Base-by-base conservation (phyloP, 2,329 filamentous ascomycete species). In the Scleromitrula shiraiana region DNA sequence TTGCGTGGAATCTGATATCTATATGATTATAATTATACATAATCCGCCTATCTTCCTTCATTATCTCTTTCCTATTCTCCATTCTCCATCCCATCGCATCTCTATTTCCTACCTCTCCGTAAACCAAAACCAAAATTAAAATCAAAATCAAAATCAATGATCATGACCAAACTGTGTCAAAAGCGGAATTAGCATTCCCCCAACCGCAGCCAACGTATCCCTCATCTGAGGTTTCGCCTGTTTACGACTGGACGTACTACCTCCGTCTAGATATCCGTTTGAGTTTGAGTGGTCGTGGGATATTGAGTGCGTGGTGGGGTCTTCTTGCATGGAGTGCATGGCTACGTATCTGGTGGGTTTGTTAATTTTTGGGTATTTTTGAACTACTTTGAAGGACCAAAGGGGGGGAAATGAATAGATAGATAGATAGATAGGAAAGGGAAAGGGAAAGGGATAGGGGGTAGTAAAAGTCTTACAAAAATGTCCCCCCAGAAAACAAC, bases 261-360 rank as follows among this genome's bases (percentile, higher is more conserved):
- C 67, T 29, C 41, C 37, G 17, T 82, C 78, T 6, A 70, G 59
- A 60, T 78, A 80, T 43, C 80, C 75, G 53, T 82, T 80, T 29
- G 67, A 62, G 5, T 64, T 60, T 0, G 66, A 59, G 43, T 70
- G 66, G 7, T 57, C 54, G 49, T 77, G 70, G 14, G 14, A n/a
- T n/a, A n/a, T n/a, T n/a, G n/a, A 12, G 24, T 75, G 68, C 6
- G 30, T 9, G 2, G 68, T 64, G 7, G 67, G 66, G 43, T 82
- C 78, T 61, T 95, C 90, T 63, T 94, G 87, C 88, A 97, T 95
- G 1, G 90, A 89, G 63, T 98, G 93, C 90, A 97, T 96, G 1
- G 93, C 93, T 36, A 98, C 93, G 62, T 97, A 95, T 59, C 88
- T 94, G 54, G 12, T 41, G 8, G 53, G 55, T 67, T 53, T 63